phyloP scores from a whole-genome alignment of 768 basidiomycete species.

The Kwoniella shandongensis region DNA sequence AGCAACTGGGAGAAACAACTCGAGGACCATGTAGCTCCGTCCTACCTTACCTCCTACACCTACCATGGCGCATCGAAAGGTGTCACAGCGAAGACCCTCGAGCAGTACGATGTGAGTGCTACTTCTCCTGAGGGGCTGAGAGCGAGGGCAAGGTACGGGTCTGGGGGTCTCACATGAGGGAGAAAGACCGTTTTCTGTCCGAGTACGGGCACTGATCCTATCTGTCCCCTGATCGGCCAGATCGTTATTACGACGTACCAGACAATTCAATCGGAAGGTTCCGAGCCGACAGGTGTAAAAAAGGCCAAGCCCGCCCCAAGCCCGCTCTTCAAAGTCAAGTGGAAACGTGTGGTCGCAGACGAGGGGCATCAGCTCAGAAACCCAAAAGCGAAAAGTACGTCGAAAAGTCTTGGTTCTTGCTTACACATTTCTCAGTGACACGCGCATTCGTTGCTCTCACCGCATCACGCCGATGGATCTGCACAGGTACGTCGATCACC shows the following conservation, averaged over 20 bases:
- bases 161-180: neutral
- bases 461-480: constrained; percentile 50
- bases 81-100: constrained; percentile 25
- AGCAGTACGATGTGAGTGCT: constrained; percentile 38
- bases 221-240: constrained; percentile 10
- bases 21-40: constrained; percentile 32
- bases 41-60: constrained; percentile 33
- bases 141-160: neutral
- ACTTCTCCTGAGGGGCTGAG: neutral
- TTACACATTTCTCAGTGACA: constrained; percentile 32
- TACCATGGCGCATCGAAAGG: constrained; percentile 37
- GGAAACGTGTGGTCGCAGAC: constrained; percentile 87
- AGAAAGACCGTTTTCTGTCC: neutral
- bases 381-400: constrained; percentile 77
- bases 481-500: constrained; percentile 40
- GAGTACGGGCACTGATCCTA: neutral
- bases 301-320: constrained; percentile 57
- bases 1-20: constrained; percentile 51
- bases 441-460: constrained; percentile 29
- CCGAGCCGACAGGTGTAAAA: constrained; percentile 47
- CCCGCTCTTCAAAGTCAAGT: constrained; percentile 67
- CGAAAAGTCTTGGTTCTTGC: too few species aligned
- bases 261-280: constrained; percentile 7
- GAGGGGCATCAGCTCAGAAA: constrained; percentile 89
- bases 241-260: constrained; percentile 46